Conservation (phyloP, 164 flowering plant genomes). For the Aristolochia fimbriata region DNA sequence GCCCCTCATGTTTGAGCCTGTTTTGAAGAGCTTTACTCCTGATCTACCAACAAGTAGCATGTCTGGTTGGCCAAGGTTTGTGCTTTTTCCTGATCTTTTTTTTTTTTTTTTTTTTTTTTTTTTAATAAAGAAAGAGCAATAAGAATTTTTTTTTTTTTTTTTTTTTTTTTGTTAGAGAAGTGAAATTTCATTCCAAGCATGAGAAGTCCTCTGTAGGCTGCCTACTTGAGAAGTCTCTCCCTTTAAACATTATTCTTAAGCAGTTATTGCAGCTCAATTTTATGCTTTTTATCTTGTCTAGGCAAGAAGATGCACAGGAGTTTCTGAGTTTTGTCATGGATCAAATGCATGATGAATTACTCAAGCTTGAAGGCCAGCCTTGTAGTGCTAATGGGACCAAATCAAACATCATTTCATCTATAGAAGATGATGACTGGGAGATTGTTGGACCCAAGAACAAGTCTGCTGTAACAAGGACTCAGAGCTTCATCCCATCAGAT, state of each 20-base stretch:
- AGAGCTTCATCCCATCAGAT: slow-evolving; percentile 70
- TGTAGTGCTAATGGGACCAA: slow-evolving; percentile 22
- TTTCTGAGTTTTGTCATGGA: slow-evolving; percentile 86
- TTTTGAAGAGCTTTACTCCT: slow-evolving; percentile 80
- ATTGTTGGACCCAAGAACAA: slow-evolving; percentile 96
- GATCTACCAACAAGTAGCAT: slow-evolving; percentile 52
- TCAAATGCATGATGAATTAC: slow-evolving; percentile 87
- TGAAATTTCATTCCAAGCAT: no score
- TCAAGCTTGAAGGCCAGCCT: slow-evolving; percentile 59
- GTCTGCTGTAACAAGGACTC: slow-evolving; percentile 89
- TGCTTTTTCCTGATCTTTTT: neutral
- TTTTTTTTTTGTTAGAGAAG: neutral
- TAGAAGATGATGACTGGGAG: slow-evolving; percentile 96
- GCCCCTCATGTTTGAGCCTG: slow-evolving; percentile 80
- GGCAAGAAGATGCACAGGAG: slow-evolving; percentile 99
- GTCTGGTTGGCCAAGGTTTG: slow-evolving; percentile 85
- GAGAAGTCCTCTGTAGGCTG: no score
- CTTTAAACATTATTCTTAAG: neutral
- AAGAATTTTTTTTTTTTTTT: neutral
- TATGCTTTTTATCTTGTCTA: slow-evolving; percentile 11
- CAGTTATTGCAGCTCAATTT: neutral
- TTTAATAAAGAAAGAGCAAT: no score
- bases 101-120: neutral
- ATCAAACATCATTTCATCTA: slow-evolving; percentile 42
- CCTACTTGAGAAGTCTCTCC: no score